Evolutionary conservation across 164 flowering plant genomes (phyloP).

Genomic region (Liquidambar formosana): DNA sequence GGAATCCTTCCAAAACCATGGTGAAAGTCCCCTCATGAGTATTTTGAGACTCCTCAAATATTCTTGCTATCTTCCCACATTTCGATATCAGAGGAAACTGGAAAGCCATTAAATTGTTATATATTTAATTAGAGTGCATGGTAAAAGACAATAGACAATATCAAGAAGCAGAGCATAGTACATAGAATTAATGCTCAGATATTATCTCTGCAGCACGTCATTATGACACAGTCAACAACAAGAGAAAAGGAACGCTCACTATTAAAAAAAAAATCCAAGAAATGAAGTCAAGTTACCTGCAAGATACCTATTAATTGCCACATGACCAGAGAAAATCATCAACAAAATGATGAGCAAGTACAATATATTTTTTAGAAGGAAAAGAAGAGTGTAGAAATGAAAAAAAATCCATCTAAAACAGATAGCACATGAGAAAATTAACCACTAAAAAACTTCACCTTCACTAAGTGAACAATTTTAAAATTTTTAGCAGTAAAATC

Average conservation of each 20-base stretch:
- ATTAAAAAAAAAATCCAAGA: not conserved
- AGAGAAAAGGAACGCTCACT: not conserved
- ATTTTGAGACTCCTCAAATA: slow-evolving; percentile 45
- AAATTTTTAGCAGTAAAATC: no score
- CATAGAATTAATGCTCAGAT: no score
- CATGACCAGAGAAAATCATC: not conserved
- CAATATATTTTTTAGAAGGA: not conserved
- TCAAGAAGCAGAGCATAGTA: no score
- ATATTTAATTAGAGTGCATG: not conserved
- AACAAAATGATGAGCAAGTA: not conserved
- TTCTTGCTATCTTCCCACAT: slow-evolving; percentile 67
- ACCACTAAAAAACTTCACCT: no score
- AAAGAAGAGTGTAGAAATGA: not conserved
- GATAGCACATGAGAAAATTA: not conserved
- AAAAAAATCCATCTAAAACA: not conserved
- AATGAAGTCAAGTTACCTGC: not conserved
- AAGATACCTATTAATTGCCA: slow-evolving; percentile 2
- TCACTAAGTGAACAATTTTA: no score
- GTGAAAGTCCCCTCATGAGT: slow-evolving; percentile 25
- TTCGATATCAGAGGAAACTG: slow-evolving; percentile 88
- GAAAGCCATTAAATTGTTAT: slow-evolving; percentile 19
- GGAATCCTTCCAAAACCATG: slow-evolving; percentile 52
- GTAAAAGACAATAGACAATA: not conserved
- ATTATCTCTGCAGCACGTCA: no score
- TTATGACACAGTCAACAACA: no score